Evolutionary conservation across 139 green algal genomes (phyloP), one percentile per base, ranked within the genome.

Genomic region (Closterium sp.): DNA sequence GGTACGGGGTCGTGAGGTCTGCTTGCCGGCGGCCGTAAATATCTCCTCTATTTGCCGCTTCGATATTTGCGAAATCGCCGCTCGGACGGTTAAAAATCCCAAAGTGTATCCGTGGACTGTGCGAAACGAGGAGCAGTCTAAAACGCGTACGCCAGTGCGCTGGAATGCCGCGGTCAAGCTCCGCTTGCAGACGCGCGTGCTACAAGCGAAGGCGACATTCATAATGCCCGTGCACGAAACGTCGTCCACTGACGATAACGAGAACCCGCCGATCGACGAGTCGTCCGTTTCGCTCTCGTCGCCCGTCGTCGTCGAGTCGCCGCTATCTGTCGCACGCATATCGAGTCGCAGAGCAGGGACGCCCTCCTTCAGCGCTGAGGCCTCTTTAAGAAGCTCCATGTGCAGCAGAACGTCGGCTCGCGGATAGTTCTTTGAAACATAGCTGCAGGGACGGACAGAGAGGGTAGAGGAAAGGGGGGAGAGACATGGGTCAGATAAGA

Each of bases 11-110:
- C 83, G 83, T 28, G 83, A 32, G 83, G 30, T 34, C 30, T 86
- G 83, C n/a, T 32, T 86, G 7, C 30, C 83, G 30, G 83, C 83
- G 83, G 25, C 30, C 8, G 84, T 33, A 88, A 88, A 35, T 28
- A 88, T 23, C 84, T 88, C 32, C 32, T 88, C 84, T 30, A 88
- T 34, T 33, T 88, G 31, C 84, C 21, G 32, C 84, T 88, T 88
- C 21, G 84, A 88, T 28, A 88, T 30, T 23, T 36, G 31, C 21
- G 31, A 35, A 25, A 35, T 36, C 43, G 31, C 31, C 84, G 32
- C 30, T 30, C 31, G 21, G 16, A 36, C 84, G 32, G 32, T 36
- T 12, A 76, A 76, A 76, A 76, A 76, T 5, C 84, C 84, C 16
- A 88, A 3, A 0, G 84, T 88, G 32, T 86, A 33, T 21, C 84